Percentiles rank a stretch among this genome's conserved stretches.
Evolutionary conservation across 345 rosid genomes (phyloP).

Genomic region (Psidium guajava): DNA sequence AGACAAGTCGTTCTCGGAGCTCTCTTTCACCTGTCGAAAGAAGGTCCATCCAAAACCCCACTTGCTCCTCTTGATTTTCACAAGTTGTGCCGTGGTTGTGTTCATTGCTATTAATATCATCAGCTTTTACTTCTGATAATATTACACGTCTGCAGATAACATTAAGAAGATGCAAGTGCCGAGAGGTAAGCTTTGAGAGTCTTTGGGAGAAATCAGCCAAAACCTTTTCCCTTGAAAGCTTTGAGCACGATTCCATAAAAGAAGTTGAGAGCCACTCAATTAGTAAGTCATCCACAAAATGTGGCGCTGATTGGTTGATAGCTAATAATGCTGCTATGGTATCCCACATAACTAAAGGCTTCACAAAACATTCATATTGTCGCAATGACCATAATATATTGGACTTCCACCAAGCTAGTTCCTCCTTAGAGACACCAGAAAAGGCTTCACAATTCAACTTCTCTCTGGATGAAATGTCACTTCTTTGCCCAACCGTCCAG

Average conservation of each 20-base stretch:
- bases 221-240: slow-evolving; percentile 28
- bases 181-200: slow-evolving; percentile 39
- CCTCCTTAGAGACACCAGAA: slow-evolving; percentile 36
- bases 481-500: slow-evolving; percentile 83
- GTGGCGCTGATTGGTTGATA: slow-evolving; percentile 51
- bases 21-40: slow-evolving; percentile 63
- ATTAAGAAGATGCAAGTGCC: slow-evolving; percentile 69
- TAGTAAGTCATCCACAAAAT: slow-evolving; percentile 40
- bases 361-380: slow-evolving; percentile 29
- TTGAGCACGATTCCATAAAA: slow-evolving; percentile 23
- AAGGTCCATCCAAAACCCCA: slow-evolving; percentile 42
- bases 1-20: slow-evolving; percentile 70
- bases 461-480: slow-evolving; percentile 14
- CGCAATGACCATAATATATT: slow-evolving; percentile 64
- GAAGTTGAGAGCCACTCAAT: slow-evolving; percentile 59
- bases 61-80: slow-evolving; percentile 21
- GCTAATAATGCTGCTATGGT: slow-evolving; percentile 55
- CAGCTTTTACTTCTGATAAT: slow-evolving; percentile 44
- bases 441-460: slow-evolving; percentile 24
- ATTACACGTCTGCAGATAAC: slow-evolving; percentile 54
- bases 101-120: slow-evolving; percentile 36
- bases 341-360: slow-evolving; percentile 81
- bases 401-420: slow-evolving; percentile 52
- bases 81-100: slow-evolving; percentile 8
- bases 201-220: slow-evolving; percentile 23